Evolutionary conservation across 2,329 filamentous ascomycete species (phyloP), one percentile per base, ranked within the genome.

Genomic region (Leptographium flavum): DNA sequence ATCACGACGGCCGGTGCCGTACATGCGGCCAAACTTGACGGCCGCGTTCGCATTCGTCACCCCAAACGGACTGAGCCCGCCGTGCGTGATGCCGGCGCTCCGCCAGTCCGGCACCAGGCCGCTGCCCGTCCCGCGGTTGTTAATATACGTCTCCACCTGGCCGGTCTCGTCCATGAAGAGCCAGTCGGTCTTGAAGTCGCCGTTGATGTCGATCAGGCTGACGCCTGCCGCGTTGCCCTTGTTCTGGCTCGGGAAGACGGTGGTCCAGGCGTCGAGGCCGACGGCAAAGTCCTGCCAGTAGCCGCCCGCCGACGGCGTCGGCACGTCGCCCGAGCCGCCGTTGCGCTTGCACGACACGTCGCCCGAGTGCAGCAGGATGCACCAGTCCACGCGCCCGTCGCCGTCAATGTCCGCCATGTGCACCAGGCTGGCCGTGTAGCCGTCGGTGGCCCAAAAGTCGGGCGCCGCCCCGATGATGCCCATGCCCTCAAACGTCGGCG

Each of bases 321-420:
- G 57, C 2, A 42, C 49, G 5, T 60, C 52, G 2, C 53, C 55
- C 27, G 48, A 45, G 15, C 56, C 55, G 9, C 56, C 57, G 36
- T 63, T 64, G 5, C 62, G 53, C 56, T 55, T 62, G 48, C 56
- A 62, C 3, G 49, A 3, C 25, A 42, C 6, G 8, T 30, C 4
- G 25, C 25, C n/a, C 31, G 14, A 2, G 31, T 27, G 2, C 39
- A 3, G 13, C 45, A 46, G 39, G n/a, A n/a, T n/a, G n/a, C n/a
- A n/a, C n/a, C 4, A 59, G 42, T 48, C 46, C n/a, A 25, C 33
- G n/a, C 46, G 42, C 2, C 46, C 48, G 22, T 57, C 49, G 3
- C 57, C 59, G 19, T 47, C 48, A 13, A 48, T 43, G 36, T 48
- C 47, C 5, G 14, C 42, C 10, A 47, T 7, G 19, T 38, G 22